Base-by-base conservation (phyloP, 345 rosid species). In the Boechera stricta region DNA sequence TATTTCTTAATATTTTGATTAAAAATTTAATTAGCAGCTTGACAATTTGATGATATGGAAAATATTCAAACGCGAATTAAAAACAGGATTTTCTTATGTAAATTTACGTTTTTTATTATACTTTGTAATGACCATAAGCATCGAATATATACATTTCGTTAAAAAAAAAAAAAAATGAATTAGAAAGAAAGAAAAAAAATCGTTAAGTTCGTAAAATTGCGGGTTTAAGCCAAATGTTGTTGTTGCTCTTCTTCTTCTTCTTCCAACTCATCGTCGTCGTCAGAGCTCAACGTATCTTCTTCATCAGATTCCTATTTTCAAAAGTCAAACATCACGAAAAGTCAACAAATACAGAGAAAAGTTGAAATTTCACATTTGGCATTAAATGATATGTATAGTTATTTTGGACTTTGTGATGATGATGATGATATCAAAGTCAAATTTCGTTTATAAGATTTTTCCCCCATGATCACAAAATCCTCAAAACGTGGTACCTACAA, bases 241-340 rank as follows among this genome's bases (percentile, higher is more conserved):
- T 72, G 73, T 32, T 78, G 73, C 45, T 78, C 81, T 24, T 57
- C 81, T 8, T 76, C 79, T n/a, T 56, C 81, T 5, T 76, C 80
- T 10, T 69, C 79, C 53, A 60, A 44, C 6, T 52, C 72, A 31
- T 79, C 68, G 29, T 80, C 73, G 29, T 80, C 73, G 16, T 71
- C 72, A 45, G 72, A 71, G 69, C 73, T 80, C 44, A 67, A 80
- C 70, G 32, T 76, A 53, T 83, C 86, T n/a, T 78, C 86, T n/a
- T 78, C 80, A 15, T 83, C 79, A 24, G 71, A 45, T 45, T 76
- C 84, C 88, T 83, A 48, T 60, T 28, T 66, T 45, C 33, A 58
- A 61, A 69, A 69, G 71, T 69, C 74, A 74, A 58, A 33, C 26
- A 41, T 56, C 21, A 65, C 62, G 6, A 63, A 60, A 72, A 41